phyloP scores from a whole-genome alignment of 345 rosid genomes.

The Dipteronia dyeriana region DNA sequence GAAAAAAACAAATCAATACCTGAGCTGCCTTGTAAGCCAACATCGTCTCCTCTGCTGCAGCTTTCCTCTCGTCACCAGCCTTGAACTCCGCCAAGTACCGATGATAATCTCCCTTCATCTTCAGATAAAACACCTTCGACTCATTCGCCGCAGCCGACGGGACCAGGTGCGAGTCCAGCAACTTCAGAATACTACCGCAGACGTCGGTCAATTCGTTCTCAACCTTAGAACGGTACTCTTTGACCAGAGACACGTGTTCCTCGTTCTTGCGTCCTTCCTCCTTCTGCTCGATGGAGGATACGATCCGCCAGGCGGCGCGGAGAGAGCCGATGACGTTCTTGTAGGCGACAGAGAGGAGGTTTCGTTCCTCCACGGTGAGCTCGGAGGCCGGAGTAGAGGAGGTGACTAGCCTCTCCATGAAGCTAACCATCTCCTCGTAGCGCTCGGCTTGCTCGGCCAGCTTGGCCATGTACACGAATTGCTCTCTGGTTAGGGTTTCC shows the following conservation, averaged over 20 bases:
- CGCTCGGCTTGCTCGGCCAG: conserved; percentile 21
- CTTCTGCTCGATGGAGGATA: conserved; percentile 38
- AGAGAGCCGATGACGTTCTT: conserved; percentile 64
- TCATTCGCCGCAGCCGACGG: conserved; percentile 37
- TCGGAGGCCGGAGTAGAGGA: conserved; percentile 25
- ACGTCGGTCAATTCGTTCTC: conserved; percentile 34
- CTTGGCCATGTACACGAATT: conserved; percentile 20
- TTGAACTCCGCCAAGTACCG: conserved; percentile 45
- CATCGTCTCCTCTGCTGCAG: conserved; percentile 44
- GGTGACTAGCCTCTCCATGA: conserved; percentile 19
- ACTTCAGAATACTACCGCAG: conserved; percentile 32
- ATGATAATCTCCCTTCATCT: conserved; percentile 45
- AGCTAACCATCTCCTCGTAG: conserved; percentile 18
- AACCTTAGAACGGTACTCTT: conserved; percentile 38
- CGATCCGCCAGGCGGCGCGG: conserved; percentile 62
- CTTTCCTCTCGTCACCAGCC: conserved; percentile 34
- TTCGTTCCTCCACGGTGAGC: conserved; percentile 61
- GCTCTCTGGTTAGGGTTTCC: conserved; percentile 17
- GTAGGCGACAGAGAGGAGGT: conserved; percentile 63
- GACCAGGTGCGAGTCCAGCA: conserved; percentile 32
- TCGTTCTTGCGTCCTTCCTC: conserved; percentile 56
- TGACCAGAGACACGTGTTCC: conserved; percentile 44
- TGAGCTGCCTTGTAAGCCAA: conserved; percentile 39
- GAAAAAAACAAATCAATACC: conserved; percentile 19
- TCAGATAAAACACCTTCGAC: conserved; percentile 40